Evolutionary conservation across 2,329 filamentous ascomycete genomes (phyloP).

Genomic region (Penicillium sp.): DNA sequence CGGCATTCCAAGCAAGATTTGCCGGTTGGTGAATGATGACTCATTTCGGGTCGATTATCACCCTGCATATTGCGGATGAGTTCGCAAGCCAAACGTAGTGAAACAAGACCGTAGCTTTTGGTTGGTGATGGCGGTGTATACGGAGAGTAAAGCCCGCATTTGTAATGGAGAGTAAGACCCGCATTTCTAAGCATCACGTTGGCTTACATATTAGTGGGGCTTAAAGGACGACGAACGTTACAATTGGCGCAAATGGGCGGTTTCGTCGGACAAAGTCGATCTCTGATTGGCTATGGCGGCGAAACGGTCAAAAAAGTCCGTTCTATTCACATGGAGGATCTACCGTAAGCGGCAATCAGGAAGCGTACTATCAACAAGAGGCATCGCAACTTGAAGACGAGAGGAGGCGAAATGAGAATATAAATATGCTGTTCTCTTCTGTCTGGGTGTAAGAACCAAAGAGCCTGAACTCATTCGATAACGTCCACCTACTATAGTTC

Average conservation of each 20-base stretch:
- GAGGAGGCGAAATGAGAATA: not conserved
- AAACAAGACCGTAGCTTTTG: not conserved
- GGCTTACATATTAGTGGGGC: not conserved
- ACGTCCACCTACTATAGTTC: not conserved
- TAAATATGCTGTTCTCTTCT: not conserved
- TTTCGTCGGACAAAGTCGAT: not conserved
- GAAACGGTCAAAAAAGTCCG: not conserved
- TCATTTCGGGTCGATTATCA: too few species aligned
- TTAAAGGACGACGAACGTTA: not conserved
- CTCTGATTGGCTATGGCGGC: not conserved
- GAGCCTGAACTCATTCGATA: not conserved
- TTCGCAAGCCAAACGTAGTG: not conserved
- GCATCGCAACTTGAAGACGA: too few species aligned
- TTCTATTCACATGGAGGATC: not conserved
- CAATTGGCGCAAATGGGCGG: not conserved
- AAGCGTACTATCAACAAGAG: too few species aligned
- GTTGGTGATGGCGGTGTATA: not conserved
- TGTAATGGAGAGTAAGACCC: too few species aligned
- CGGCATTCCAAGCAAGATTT: conserved; percentile 23
- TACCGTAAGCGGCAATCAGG: not conserved
- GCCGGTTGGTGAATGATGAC: not conserved
- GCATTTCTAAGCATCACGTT: not conserved
- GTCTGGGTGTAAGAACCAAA: not conserved
- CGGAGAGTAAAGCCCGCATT: not conserved
- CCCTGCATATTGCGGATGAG: too few species aligned